Conservation (phyloP, 352 stramenopile genomes). For the Phytophthora tubulina region DNA sequence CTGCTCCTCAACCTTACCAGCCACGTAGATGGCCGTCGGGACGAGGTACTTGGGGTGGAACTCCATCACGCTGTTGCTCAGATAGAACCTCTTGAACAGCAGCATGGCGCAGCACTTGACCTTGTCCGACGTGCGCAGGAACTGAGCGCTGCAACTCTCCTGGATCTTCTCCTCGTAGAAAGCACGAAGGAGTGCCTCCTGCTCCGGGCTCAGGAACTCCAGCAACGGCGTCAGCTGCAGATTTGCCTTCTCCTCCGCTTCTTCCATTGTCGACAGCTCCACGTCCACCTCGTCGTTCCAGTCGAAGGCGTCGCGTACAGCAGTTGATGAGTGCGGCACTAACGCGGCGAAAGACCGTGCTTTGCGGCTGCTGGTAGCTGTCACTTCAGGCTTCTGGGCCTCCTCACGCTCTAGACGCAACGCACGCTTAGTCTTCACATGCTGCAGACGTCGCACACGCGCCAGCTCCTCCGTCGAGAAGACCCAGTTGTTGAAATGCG, state of each 20-base stretch:
- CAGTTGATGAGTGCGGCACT: conserved; percentile 69
- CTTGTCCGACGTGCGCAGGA: conserved; percentile 87
- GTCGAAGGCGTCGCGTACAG: conserved; percentile 68
- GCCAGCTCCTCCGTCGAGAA: conserved; percentile 73
- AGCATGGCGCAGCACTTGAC: conserved; percentile 88
- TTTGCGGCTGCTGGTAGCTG: conserved; percentile 51
- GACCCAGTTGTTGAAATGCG: conserved; percentile 92
- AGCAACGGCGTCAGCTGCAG: conserved; percentile 62
- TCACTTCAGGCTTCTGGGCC: conserved; percentile 39
- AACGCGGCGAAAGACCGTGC: conserved; percentile 84
- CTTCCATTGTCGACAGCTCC: conserved; percentile 54
- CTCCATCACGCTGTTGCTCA: conserved; percentile 91
- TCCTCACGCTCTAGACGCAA: conserved; percentile 74
- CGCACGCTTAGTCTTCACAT: conserved; percentile 70
- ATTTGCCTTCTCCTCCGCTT: conserved; percentile 62
- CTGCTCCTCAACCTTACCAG: conserved; percentile 92
- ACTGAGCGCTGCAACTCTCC: conserved; percentile 86
- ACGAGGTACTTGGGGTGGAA: conserved; percentile 91
- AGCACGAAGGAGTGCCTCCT: conserved; percentile 68
- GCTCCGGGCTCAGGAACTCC: conserved; percentile 65
- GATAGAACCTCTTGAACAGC: conserved; percentile 91
- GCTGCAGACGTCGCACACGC: conserved; percentile 63
- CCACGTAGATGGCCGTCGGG: conserved; percentile 88
- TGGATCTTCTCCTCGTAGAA: conserved; percentile 89
- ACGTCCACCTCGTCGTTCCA: conserved; percentile 79